Base-by-base conservation (phyloP, 2,329 filamentous ascomycete species). In the Metarhizium robertsii region DNA sequence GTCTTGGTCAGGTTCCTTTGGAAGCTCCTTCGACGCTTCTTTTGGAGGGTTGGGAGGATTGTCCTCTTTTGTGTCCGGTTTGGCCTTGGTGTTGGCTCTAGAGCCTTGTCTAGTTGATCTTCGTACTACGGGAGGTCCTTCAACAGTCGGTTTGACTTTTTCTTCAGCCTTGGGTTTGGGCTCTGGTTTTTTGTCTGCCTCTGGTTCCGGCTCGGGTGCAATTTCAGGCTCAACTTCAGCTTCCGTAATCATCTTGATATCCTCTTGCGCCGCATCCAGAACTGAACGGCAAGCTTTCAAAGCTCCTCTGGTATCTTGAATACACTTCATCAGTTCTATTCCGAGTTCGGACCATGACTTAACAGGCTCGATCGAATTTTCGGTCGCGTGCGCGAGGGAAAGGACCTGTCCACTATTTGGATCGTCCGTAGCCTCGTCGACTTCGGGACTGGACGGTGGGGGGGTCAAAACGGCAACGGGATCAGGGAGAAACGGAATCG, bases 401-500 rank as follows among this genome's bases (percentile, higher is more conserved):
- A 16, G 13, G 4, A 4, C 20, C 6, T 16, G 29, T 14, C 38
- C 40, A 7, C 32, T 29, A 6, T 46, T 20, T 6, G 29, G 43
- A 36, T 52, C 38, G 40, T 46, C 29, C 7, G 10, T 34, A 29
- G 54, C 52, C 10, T 40, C 54, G 50, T 30, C 29, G 34, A n/a
- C 34, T 25, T 13, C 36, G 4, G 61, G 54, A n/a, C 57, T 60
- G 16, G 61, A 57, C 4, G 61, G 61, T 0, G 67, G 67, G 1
- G 68, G 64, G 8, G 68, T 71, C 14, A 78, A 61, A 3, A 63
- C 62, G 48, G 66, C 69, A 2, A 76, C 77, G 2, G 76, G 75
- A 54, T 85, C 71, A 0, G 82, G 81, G 0, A 86, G 71, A 64
- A 81, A 86, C 2, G 82, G 76, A n/a, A 85, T 76, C 0, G 83